phyloP scores from a whole-genome alignment of 1,139 yeast genomes.

The Saccharomyces uvarum region DNA sequence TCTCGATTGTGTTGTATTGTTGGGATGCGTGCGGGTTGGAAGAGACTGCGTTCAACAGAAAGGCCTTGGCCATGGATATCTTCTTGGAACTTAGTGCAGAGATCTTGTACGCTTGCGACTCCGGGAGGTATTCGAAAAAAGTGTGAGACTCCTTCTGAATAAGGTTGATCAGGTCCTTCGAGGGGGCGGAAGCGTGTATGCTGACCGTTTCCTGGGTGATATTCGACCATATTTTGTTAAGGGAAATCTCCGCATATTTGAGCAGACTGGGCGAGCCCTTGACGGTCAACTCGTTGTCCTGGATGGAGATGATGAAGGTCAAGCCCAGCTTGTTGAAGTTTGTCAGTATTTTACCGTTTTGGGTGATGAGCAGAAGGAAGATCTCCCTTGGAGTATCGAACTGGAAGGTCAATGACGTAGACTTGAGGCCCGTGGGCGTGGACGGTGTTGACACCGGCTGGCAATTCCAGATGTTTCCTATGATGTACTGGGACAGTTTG shows the following conservation, averaged over 20 bases:
- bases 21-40: slow-evolving; percentile 14
- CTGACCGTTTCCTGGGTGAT: slow-evolving; percentile 34
- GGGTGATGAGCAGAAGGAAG: slow-evolving; percentile 30
- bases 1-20: not conserved
- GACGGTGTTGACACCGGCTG: not conserved
- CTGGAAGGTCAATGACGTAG: slow-evolving; percentile 30
- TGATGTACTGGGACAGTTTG: slow-evolving; percentile 26
- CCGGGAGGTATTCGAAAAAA: slow-evolving; percentile 15
- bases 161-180: slow-evolving; percentile 13
- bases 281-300: slow-evolving; percentile 30
- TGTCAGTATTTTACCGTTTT: slow-evolving; percentile 36
- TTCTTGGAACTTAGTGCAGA: slow-evolving; percentile 28
- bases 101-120: slow-evolving; percentile 9
- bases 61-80: slow-evolving; percentile 19
- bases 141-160: slow-evolving; percentile 22
- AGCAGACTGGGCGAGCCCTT: slow-evolving; percentile 29
- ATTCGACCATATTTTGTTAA: slow-evolving; percentile 34
- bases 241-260: slow-evolving; percentile 33
- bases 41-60: slow-evolving; percentile 22
- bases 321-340: slow-evolving; percentile 29
- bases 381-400: slow-evolving; percentile 16
- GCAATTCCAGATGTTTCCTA: slow-evolving; percentile 39
- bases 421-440: slow-evolving; percentile 13
- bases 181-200: slow-evolving; percentile 5
- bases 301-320: slow-evolving; percentile 30